These are phyloP conservation scores for Mycena crocata DNA, from an alignment of 768 basidiomycete species.

Conservation along the genomic window DNA sequence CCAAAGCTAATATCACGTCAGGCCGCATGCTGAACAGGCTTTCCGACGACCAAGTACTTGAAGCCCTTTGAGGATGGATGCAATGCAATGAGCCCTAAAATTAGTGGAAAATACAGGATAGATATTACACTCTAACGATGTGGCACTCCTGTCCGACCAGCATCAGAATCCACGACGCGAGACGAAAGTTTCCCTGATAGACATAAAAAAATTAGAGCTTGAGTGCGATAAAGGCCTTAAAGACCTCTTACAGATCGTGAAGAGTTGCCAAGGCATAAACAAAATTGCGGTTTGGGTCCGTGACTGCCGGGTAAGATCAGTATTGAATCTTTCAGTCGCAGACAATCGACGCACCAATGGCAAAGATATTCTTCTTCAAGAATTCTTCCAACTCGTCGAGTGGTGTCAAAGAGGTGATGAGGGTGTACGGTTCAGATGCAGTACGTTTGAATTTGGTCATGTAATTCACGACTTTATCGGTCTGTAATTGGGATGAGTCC, in stretches of 20 bases:
- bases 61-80: not conserved
- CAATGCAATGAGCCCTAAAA: not conserved
- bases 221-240: no score
- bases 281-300: slow-evolving; percentile 84
- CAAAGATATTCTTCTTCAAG: slow-evolving; percentile 77
- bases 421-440: slow-evolving; percentile 73
- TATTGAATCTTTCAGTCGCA: not conserved
- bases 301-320: slow-evolving; percentile 64
- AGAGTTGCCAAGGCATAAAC: slow-evolving; percentile 84
- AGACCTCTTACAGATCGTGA: slow-evolving; percentile 82
- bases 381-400: slow-evolving; percentile 87
- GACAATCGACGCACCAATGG: slow-evolving; percentile 64
- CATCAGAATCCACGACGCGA: not conserved
- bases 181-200: not conserved
- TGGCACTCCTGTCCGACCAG: not conserved
- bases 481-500: slow-evolving; percentile 49
- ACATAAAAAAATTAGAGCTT: no score
- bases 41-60: not conserved
- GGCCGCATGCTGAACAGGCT: slow-evolving; percentile 8
- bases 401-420: slow-evolving; percentile 85
- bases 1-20: slow-evolving; percentile 40
- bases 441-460: slow-evolving; percentile 83
- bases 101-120: slow-evolving; percentile 26
- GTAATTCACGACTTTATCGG: slow-evolving; percentile 75
- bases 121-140: slow-evolving; percentile 24